Conservation (phyloP, 202 grass and related monocot genomes). For the Saccharum hybrid region DNA sequence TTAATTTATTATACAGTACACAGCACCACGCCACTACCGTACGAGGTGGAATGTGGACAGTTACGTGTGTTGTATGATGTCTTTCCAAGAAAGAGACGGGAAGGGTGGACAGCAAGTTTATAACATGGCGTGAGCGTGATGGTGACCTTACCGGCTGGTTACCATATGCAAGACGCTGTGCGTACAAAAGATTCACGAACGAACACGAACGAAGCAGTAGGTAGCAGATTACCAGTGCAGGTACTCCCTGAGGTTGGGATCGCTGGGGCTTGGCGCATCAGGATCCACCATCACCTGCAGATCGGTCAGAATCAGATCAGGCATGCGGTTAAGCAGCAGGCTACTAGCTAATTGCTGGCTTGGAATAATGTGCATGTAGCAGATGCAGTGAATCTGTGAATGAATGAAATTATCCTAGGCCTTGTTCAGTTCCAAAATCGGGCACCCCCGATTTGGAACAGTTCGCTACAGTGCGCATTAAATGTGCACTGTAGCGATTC, state of each 20-base stretch:
- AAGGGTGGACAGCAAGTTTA: background rate
- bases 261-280: conserved; percentile 66
- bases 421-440: too few relatives aligned
- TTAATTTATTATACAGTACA: background rate
- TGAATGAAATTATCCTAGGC: too few relatives aligned
- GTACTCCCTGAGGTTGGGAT: conserved; percentile 81
- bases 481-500: too few relatives aligned
- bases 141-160: background rate
- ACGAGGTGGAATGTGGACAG: background rate
- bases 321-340: too few relatives aligned
- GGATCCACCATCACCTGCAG: conserved; percentile 66
- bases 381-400: too few relatives aligned
- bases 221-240: conserved; percentile 63
- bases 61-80: background rate
- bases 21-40: background rate
- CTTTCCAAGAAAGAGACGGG: background rate
- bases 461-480: too few relatives aligned
- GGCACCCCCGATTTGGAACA: too few relatives aligned
- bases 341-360: background rate
- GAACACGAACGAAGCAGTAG: too few relatives aligned
- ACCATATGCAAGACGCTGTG: too few relatives aligned
- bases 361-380: background rate
- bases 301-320: background rate
- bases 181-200: too few relatives aligned
- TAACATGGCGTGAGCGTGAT: background rate